These are phyloP conservation scores for Penicillium occitanis DNA, from an alignment of 2,329 filamentous ascomycete species.

Conservation along the genomic window DNA sequence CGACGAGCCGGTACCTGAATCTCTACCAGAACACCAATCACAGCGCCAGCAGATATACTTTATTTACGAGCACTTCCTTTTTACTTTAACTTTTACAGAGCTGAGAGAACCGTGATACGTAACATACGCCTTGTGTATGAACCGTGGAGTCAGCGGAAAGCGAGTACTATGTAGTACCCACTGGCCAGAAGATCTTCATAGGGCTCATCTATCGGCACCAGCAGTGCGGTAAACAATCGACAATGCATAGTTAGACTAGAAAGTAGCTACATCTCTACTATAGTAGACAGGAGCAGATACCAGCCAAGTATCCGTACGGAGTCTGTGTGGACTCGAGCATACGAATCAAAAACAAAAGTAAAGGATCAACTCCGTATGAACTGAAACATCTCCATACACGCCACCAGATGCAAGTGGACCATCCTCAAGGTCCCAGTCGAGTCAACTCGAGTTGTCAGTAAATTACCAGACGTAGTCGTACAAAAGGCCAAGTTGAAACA, in stretches of 20 bases:
- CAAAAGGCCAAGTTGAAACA: not conserved
- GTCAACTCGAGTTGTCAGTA: not conserved
- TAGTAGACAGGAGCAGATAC: not conserved
- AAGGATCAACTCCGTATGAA: not conserved
- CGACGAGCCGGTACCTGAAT: constrained; percentile 15
- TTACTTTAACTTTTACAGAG: not conserved
- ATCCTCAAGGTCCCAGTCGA: not conserved
- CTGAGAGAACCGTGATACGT: not conserved
- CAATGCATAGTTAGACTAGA: constrained; percentile 2
- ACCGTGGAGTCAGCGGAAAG: not conserved
- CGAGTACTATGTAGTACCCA: not conserved
- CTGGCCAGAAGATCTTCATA: constrained; percentile 1
- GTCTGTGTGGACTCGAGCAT: not conserved
- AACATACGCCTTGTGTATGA: not conserved
- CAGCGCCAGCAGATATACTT: not conserved
- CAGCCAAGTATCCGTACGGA: not conserved
- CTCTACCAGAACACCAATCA: not conserved
- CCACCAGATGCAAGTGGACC: not conserved
- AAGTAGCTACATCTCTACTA: not conserved
- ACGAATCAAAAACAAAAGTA: not conserved
- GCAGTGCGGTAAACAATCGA: not conserved
- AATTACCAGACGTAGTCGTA: not conserved
- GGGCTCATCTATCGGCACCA: not conserved
- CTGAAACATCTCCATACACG: not conserved
- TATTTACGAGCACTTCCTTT: not conserved